Conservation (phyloP, 176 grass and related monocot genomes). For the maize (Zea mays) region DNA sequence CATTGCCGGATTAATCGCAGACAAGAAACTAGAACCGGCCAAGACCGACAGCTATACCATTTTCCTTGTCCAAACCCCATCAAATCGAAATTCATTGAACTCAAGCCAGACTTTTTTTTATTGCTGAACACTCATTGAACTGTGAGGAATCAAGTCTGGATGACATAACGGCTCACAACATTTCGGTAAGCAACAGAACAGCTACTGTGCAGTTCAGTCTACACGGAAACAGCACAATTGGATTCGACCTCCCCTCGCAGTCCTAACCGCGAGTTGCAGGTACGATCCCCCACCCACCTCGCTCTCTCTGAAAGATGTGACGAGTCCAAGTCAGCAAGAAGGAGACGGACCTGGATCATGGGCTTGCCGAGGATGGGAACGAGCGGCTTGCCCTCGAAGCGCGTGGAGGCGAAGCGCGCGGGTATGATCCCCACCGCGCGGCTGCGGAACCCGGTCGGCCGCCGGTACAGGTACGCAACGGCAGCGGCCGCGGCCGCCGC, state of each 20-base stretch:
- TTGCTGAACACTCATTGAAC: neutral
- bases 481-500: slow-evolving; percentile 42
- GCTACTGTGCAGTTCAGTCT: neutral
- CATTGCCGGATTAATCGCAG: neutral
- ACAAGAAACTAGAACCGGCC: neutral
- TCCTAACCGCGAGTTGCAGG: neutral
- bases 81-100: neutral
- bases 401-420: slow-evolving; percentile 87
- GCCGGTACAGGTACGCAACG: slow-evolving; percentile 41
- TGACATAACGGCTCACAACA: neutral
- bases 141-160: neutral
- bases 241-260: neutral
- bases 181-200: neutral
- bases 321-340: neutral
- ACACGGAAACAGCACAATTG: neutral
- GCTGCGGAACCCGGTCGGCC: slow-evolving; percentile 56
- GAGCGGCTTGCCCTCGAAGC: slow-evolving; percentile 89
- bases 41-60: neutral
- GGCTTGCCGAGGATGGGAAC: slow-evolving; percentile 77
- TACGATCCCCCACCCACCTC: neutral
- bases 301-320: neutral
- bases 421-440: slow-evolving; percentile 80
- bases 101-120: neutral
- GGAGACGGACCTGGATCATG: slow-evolving; percentile 69
- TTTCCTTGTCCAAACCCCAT: neutral